Evolutionary conservation across 1,284 basidiomycete species (phyloP), one percentile per base, ranked within the genome.

Genomic region (Takashimella tepidaria): DNA sequence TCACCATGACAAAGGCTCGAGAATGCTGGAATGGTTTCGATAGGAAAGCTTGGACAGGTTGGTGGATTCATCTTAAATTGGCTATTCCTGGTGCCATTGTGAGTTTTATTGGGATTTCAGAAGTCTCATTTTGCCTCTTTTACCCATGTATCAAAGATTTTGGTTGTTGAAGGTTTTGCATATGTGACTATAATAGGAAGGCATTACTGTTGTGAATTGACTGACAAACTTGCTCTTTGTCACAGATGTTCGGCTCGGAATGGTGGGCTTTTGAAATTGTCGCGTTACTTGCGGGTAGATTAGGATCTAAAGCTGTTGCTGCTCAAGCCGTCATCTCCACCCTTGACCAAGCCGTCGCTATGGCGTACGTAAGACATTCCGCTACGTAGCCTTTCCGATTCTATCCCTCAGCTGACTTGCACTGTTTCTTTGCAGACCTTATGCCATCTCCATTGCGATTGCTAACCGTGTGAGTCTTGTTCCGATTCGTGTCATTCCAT

Each of bases 191-290:
- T 16, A 16, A 8, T 16, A 16, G 31, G 31, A 16, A 8, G 31
- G 31, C 31, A n/a, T n/a, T n/a, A n/a, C 31, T 8, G 31, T 16
- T 37, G 31, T 8, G 8, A 37, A 37, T 37, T 16, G 31, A 37
- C 16, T n/a, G n/a, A n/a, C n/a, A n/a, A n/a, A n/a, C n/a, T n/a
- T n/a, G n/a, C n/a, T n/a, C n/a, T 40, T 40, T 40, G 20, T 19
- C 5, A 25, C 47, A 58, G 57, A 64, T 63, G 64, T 66, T 57
- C 20, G 58, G 60, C 13, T 60, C 59, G 3, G 66, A 68, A 50
- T 59, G 63, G 41, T 63, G 62, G 61, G 57, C 58, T 20, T 68
- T 66, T 40, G 64, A 68, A 49, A 52, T 66, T 22, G 64, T 66
- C 23, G 57, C 64, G 0, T 55, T 68, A 11, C 56, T 68, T 12